phyloP scores from a whole-genome alignment of 768 basidiomycete genomes.

The Lentinula detonsa region DNA sequence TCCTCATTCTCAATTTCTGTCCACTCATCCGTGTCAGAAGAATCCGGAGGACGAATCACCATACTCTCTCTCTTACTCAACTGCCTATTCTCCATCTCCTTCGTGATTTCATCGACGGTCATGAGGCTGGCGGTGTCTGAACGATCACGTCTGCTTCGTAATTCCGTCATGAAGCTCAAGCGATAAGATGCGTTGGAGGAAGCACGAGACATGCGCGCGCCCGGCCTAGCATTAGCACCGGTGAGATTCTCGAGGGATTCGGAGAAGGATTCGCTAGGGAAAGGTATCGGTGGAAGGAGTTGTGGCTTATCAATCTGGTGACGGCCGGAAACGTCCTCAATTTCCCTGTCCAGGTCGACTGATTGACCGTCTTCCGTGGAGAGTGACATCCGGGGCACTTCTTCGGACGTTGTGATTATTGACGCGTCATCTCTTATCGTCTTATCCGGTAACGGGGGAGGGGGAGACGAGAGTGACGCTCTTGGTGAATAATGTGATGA shows the following conservation, averaged over 20 bases:
- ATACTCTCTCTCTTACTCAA: slow-evolving; percentile 59
- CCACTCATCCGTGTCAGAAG: slow-evolving; percentile 62
- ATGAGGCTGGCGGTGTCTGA: slow-evolving; percentile 88
- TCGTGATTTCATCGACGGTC: slow-evolving; percentile 97
- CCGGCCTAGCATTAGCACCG: slow-evolving; percentile 21
- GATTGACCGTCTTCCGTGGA: slow-evolving; percentile 69
- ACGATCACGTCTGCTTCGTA: slow-evolving; percentile 75
- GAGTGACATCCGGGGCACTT: slow-evolving; percentile 67
- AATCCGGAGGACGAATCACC: slow-evolving; percentile 22
- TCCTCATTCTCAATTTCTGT: slow-evolving; percentile 60
- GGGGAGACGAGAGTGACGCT: slow-evolving; percentile 42
- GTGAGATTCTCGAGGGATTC: slow-evolving; percentile 66
- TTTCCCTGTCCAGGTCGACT: slow-evolving; percentile 51
- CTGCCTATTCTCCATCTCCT: slow-evolving; percentile 77
- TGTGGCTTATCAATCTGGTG: slow-evolving; percentile 30
- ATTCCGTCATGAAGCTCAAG: slow-evolving; percentile 76
- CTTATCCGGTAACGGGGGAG: slow-evolving; percentile 35
- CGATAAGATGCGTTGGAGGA: slow-evolving; percentile 52
- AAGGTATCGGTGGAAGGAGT: slow-evolving; percentile 71
- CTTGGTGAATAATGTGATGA: slow-evolving; percentile 42
- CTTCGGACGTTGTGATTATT: slow-evolving; percentile 24
- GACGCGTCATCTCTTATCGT: slow-evolving; percentile 7
- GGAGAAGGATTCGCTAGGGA: slow-evolving; percentile 73
- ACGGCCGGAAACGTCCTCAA: slow-evolving; percentile 12
- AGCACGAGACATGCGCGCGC: slow-evolving; percentile 40